These are phyloP conservation scores for Penicillium simplicissimum DNA, from an alignment of 495 filamentous ascomycete genomes.

Conservation along the genomic window DNA sequence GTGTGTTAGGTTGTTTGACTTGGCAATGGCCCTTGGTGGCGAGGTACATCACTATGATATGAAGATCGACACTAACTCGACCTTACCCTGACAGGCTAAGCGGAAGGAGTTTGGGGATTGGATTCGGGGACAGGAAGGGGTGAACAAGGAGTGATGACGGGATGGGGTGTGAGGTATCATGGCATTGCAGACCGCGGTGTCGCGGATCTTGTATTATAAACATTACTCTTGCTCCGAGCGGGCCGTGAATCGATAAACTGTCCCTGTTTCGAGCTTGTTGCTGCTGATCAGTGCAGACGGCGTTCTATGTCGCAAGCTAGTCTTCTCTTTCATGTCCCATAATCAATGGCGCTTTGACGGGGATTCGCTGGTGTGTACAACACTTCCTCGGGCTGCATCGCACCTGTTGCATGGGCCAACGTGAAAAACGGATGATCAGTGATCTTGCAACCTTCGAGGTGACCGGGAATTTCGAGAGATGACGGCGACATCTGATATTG, in stretches of 20 bases:
- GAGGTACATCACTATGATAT: not conserved
- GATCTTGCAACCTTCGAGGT: not conserved
- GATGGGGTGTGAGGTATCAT: not conserved
- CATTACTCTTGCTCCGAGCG: conserved; percentile 19
- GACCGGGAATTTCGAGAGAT: not conserved
- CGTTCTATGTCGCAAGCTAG: not conserved
- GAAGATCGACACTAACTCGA: conserved; percentile 9
- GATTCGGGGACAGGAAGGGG: conserved; percentile 51
- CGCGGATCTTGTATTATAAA: conserved; percentile 25
- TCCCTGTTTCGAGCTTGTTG: not conserved
- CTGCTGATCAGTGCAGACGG: not conserved
- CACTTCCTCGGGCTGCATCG: not conserved
- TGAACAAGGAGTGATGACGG: conserved; percentile 27
- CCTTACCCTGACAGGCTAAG: conserved; percentile 57
- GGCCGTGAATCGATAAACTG: conserved; percentile 14
- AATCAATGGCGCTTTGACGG: not conserved
- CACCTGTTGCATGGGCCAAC: not conserved
- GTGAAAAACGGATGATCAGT: not conserved
- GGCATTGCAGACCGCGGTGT: not conserved
- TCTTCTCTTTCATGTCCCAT: not conserved
- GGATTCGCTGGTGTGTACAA: not conserved
- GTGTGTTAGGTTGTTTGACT: not conserved
- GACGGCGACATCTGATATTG: not conserved
- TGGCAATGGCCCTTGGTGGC: conserved; percentile 5
- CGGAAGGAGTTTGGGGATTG: conserved; percentile 75